These are phyloP conservation scores for Pisolithus albus DNA, from an alignment of 768 basidiomycete genomes.

Conservation along the genomic window DNA sequence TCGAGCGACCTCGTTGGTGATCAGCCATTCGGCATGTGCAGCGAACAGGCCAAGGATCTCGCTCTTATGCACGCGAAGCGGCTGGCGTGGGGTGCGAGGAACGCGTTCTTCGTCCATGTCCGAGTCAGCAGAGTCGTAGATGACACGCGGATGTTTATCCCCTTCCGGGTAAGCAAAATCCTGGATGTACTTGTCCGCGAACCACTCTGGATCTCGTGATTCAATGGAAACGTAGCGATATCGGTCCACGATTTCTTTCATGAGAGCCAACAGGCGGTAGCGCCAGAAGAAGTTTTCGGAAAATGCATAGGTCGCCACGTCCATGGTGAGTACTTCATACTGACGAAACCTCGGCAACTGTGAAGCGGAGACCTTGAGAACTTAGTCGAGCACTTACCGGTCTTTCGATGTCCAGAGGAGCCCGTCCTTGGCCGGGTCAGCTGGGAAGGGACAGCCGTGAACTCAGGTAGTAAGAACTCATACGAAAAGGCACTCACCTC, in stretches of 20 bases:
- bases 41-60: conserved; percentile 49
- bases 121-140: conserved; percentile 23
- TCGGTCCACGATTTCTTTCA: conserved; percentile 37
- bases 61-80: conserved; percentile 42
- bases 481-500: conserved; percentile 20
- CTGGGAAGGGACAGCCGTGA: conserved; percentile 12
- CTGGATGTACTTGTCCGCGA: neutral
- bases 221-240: conserved; percentile 31
- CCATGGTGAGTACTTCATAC: conserved; percentile 42
- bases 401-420: conserved; percentile 26
- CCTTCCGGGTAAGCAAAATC: neutral
- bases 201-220: neutral
- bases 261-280: conserved; percentile 41
- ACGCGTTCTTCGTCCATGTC: conserved; percentile 24
- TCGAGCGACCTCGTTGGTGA: conserved; percentile 38
- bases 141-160: conserved; percentile 27
- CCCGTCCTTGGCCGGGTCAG: conserved; percentile 22
- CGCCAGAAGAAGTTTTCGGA: conserved; percentile 48
- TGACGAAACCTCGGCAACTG: conserved; percentile 30
- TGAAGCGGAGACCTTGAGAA: conserved; percentile 1
- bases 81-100: conserved; percentile 31
- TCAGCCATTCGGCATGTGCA: conserved; percentile 52
- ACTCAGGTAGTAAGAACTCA: neutral
- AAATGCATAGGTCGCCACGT: conserved; percentile 33
- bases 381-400: conserved; percentile 14